Conservation (phyloP, 805 yeast genomes). For the Teunomyces atbi region DNA sequence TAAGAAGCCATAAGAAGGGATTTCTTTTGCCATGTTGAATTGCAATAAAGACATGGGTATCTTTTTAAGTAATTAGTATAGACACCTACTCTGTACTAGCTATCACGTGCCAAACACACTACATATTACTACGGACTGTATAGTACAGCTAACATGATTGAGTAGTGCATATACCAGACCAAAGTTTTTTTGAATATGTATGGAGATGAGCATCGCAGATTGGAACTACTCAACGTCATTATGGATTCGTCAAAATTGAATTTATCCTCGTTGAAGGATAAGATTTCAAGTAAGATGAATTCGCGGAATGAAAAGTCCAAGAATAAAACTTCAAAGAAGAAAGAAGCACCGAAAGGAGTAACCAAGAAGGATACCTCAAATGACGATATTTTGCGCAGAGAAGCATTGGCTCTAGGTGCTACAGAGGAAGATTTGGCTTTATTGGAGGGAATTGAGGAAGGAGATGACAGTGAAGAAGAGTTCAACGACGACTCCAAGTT, state of each 20-base stretch:
- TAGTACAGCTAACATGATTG: too few relatives aligned
- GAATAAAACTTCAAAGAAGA: slow-evolving; percentile 8
- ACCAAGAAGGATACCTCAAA: not conserved
- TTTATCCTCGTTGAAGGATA: slow-evolving; percentile 61
- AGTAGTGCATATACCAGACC: not conserved
- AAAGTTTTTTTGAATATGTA: not conserved
- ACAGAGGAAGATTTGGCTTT: slow-evolving; percentile 75
- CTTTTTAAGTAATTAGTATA: not conserved
- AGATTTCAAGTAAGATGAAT: slow-evolving; percentile 34
- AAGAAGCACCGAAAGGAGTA: slow-evolving; percentile 5
- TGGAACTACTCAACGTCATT: not conserved
- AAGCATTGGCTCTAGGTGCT: slow-evolving; percentile 82
- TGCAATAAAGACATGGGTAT: not conserved
- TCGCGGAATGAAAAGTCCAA: slow-evolving; percentile 8
- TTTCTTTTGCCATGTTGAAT: too few relatives aligned
- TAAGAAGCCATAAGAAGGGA: not conserved
- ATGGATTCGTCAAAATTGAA: slow-evolving; percentile 49
- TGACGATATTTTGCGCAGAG: slow-evolving; percentile 53
- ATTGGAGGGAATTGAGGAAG: slow-evolving; percentile 53
- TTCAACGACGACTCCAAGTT: slow-evolving; percentile 39
- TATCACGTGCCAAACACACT: too few relatives aligned
- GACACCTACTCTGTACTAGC: too few relatives aligned
- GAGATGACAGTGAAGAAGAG: slow-evolving; percentile 52
- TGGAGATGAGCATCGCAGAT: slow-evolving; percentile 6
- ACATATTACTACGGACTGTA: too few relatives aligned